phyloP scores from a whole-genome alignment of 2,329 filamentous ascomycete species.

The Alternaria triticimaculans region DNA sequence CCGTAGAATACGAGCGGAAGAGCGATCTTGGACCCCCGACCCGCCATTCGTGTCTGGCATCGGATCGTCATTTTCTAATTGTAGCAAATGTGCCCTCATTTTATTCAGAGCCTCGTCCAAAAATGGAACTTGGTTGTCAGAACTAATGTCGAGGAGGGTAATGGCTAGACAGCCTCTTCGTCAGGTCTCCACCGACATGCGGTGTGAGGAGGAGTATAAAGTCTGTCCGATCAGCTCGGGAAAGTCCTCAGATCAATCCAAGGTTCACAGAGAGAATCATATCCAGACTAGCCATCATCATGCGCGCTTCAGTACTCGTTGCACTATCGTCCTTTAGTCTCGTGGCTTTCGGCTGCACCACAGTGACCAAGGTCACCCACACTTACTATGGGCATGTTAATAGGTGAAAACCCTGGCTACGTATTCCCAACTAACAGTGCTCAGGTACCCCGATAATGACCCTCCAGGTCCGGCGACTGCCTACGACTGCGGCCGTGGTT shows the following conservation, averaged over 20 bases:
- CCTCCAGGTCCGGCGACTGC: conserved; percentile 30
- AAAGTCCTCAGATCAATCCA: not conserved
- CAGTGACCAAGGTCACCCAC: conserved; percentile 15
- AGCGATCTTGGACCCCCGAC: not conserved
- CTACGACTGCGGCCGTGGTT: conserved; percentile 35
- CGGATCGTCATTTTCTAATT: not conserved
- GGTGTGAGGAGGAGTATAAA: not conserved
- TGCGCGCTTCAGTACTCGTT: conserved; percentile 7
- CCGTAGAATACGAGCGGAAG: not conserved
- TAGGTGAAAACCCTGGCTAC: not conserved
- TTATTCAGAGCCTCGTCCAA: not conserved
- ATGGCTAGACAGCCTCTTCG: not conserved
- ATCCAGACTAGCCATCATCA: not conserved
- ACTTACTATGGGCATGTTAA: conserved; percentile 29
- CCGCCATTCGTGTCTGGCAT: not conserved
- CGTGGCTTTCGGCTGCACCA: conserved; percentile 6
- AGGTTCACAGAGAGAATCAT: not conserved
- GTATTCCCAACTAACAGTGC: not conserved
- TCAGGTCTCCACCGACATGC: not conserved
- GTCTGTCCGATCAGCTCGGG: not conserved
- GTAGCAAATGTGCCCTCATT: not conserved
- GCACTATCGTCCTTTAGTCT: conserved; percentile 8
- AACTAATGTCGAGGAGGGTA: not conserved
- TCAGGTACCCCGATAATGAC: conserved; percentile 31
- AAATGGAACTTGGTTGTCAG: not conserved